Evolutionary conservation across 129 eudicot species (phyloP).

Genomic region (Chrysanthemum lavandulifolium): DNA sequence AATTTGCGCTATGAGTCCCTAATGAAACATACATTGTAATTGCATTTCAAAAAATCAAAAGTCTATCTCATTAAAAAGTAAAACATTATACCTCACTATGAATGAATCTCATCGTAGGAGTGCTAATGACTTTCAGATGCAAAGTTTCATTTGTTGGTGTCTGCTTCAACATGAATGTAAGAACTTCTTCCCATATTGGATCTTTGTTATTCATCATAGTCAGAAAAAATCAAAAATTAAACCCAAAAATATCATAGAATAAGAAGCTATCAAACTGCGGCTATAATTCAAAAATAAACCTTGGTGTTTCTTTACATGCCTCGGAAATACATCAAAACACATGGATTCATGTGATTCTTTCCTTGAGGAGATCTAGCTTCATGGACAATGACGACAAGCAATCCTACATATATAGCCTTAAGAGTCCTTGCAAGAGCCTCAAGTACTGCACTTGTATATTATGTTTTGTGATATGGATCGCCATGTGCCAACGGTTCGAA

Average conservation of each 20-base stretch:
- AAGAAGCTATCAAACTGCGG: not conserved
- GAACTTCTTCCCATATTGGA: constrained; percentile 70
- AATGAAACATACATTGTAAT: not conserved
- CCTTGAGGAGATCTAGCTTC: not conserved
- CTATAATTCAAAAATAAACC: constrained; percentile 27
- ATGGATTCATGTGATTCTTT: not conserved
- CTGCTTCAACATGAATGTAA: constrained; percentile 54
- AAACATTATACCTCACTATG: constrained; percentile 48
- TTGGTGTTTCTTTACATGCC: constrained; percentile 53
- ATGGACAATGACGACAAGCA: constrained; percentile 42
- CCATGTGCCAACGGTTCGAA: not conserved
- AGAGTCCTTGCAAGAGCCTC: constrained; percentile 21
- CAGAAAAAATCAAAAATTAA: constrained; percentile 26
- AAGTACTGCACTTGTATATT: not conserved
- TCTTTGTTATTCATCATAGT: constrained; percentile 49
- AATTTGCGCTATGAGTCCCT: constrained; percentile 57
- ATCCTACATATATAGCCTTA: constrained; percentile 43
- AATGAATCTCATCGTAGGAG: constrained; percentile 44
- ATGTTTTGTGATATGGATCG: not conserved
- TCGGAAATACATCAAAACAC: constrained; percentile 24
- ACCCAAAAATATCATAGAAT: not conserved
- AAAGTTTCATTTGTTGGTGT: constrained; percentile 56
- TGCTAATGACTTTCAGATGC: constrained; percentile 54
- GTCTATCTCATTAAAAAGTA: not conserved
- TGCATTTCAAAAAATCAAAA: not conserved